Base-by-base conservation (phyloP, 2,329 filamentous ascomycete species). In the Sphaerulina musiva region DNA sequence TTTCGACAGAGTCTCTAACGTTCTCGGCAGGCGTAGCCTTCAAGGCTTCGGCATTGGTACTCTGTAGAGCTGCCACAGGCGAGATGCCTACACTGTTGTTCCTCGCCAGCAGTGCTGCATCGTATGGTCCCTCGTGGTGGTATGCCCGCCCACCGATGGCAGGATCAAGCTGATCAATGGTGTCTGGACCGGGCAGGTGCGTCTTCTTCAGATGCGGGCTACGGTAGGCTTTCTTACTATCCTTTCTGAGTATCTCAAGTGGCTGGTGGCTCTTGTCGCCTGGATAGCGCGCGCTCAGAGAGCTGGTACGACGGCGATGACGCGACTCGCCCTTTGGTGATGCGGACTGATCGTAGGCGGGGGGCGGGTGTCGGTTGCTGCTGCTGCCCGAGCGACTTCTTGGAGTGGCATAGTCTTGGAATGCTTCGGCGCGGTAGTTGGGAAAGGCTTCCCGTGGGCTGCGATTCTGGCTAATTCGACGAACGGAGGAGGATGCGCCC, bases 61-160 rank as follows among this genome's bases (percentile, higher is more conserved):
- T 77, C 53, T 77, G 76, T 4, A 95, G 80, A 2, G 91, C 92
- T 29, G 86, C 89, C 6, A 96, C 73, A 0, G 92, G 91, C 2
- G 87, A 84, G 54, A 69, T 72, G 51, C 77, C 74, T 62, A 75
- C 77, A 23, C 56, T 62, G 3, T 73, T 76, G 72, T 96, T 96
- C 46, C 88, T 80, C 10, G 86, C 81, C 1, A 85, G 76, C 49
- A 89, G 77, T 2, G 88, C 86, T 8, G 91, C 89, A 68, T 97
- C 92, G 63, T 87, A 97, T 0, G 92, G 92, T 0, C 92, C 91
- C 59, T 86, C 88, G 65, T 97, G 92, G 70, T 96, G 92, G 70
- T 95, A 95, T 2, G 78, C 73, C 14, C 78, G 78, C 48, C 80
- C 80, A 50, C 80, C 80, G n/a, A 80, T 70, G 2, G 79, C 74